These are phyloP conservation scores for Adenanthera pavonina DNA, from an alignment of 306 rosid species.

Conservation along the genomic window DNA sequence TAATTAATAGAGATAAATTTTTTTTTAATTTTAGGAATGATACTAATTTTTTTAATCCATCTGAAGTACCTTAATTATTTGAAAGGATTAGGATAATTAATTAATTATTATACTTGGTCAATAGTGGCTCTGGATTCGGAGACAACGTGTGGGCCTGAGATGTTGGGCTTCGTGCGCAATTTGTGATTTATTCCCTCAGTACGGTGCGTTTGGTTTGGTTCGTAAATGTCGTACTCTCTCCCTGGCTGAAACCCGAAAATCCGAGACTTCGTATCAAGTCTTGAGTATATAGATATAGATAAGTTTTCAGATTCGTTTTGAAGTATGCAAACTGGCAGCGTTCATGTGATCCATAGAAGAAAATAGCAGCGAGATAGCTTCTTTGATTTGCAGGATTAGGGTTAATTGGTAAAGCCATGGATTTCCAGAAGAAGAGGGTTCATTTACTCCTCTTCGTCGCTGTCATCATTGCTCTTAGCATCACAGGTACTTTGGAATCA, in stretches of 20 bases:
- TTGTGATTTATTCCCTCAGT: neutral
- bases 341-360: neutral
- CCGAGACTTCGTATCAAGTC: neutral
- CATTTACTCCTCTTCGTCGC: conserved; percentile 51
- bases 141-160: neutral
- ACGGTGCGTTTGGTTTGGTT: neutral
- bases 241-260: neutral
- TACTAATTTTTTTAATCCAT: too few relatives aligned
- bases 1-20: too few relatives aligned
- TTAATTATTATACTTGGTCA: too few relatives aligned
- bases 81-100: too few relatives aligned
- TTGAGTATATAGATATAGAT: neutral
- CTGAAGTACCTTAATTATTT: too few relatives aligned
- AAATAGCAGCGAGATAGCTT: neutral
- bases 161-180: neutral
- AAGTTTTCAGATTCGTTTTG: conserved; percentile 29
- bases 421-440: conserved; percentile 63
- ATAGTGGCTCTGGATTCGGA: too few relatives aligned
- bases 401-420: conserved; percentile 48
- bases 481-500: conserved; percentile 55
- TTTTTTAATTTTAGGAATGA: too few relatives aligned
- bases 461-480: conserved; percentile 68
- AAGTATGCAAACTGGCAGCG: conserved; percentile 19
- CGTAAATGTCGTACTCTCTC: neutral
- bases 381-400: conserved; percentile 36